Evolutionary conservation across 176 grass and related monocot species (phyloP).

Genomic region (Bonia amplexicaulis): DNA sequence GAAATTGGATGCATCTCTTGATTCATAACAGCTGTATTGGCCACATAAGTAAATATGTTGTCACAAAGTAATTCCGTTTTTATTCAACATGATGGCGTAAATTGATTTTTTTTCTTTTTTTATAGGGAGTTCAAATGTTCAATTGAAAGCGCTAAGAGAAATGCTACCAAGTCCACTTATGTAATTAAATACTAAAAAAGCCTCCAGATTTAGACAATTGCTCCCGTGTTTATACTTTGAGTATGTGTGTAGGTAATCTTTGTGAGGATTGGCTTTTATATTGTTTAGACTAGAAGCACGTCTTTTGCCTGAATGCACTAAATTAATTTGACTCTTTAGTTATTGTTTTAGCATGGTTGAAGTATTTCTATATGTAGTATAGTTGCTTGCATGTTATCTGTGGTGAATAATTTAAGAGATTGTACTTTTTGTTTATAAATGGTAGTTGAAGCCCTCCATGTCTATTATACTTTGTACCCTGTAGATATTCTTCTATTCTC

Average conservation of each 20-base stretch:
- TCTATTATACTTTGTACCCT: background rate
- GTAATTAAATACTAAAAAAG: background rate
- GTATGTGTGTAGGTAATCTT: background rate
- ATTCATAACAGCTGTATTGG: background rate
- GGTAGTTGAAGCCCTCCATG: background rate
- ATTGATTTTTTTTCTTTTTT: background rate
- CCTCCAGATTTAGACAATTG: background rate
- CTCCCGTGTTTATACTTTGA: background rate
- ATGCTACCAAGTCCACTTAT: background rate
- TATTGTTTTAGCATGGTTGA: background rate
- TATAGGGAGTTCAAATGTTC: background rate
- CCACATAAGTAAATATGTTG: background rate
- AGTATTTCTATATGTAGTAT: slow-evolving; percentile 4
- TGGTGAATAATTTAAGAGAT: slow-evolving; percentile 1
- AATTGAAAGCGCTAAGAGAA: background rate
- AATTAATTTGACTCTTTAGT: background rate
- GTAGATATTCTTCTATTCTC: background rate
- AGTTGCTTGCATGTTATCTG: slow-evolving; percentile 15
- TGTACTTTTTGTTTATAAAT: slow-evolving; percentile 23
- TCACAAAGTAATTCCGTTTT: background rate
- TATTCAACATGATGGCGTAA: background rate
- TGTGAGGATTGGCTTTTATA: background rate
- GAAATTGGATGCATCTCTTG: background rate
- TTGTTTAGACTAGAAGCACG: background rate
- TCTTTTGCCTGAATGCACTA: slow-evolving; percentile 12